Conservation (phyloP, 2,329 filamentous ascomycete species). For the Dendryphion nanum region DNA sequence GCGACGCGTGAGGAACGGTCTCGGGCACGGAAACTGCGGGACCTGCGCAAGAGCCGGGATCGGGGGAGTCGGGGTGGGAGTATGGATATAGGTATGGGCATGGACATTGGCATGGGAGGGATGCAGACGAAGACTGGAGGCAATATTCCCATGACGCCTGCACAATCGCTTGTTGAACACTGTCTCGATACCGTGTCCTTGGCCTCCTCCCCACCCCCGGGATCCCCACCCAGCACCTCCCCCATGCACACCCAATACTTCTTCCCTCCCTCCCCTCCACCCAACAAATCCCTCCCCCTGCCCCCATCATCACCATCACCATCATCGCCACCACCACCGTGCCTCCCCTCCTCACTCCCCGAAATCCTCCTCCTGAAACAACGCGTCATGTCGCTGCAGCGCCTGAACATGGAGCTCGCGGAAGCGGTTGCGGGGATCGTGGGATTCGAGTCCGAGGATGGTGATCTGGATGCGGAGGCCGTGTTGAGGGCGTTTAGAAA, state of each 20-base stretch:
- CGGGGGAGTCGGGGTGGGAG: not conserved
- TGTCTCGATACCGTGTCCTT: not conserved
- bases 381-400: slow-evolving; percentile 17
- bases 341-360: not conserved
- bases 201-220: not conserved
- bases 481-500: slow-evolving; percentile 5
- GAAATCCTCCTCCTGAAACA: slow-evolving; percentile 19
- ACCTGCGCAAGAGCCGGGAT: slow-evolving; percentile 2
- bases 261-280: not conserved
- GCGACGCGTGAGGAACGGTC: slow-evolving; percentile 5
- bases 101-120: not conserved
- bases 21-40: slow-evolving; percentile 5
- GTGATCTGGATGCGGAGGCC: slow-evolving; percentile 4
- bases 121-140: too few species aligned
- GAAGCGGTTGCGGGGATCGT: slow-evolving; percentile 26
- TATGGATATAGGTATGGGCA: slow-evolving; percentile 1
- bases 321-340: too few species aligned
- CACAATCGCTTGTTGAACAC: not conserved
- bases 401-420: slow-evolving; percentile 24
- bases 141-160: not conserved
- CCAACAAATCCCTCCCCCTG: not conserved
- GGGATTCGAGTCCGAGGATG: slow-evolving; percentile 20
- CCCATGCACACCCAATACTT: too few species aligned
- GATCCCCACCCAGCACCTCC: too few species aligned
- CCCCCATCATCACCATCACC: too few species aligned